Evolutionary conservation across 1,284 basidiomycete genomes (phyloP).

Genomic region (Porogramme epimiltina): DNA sequence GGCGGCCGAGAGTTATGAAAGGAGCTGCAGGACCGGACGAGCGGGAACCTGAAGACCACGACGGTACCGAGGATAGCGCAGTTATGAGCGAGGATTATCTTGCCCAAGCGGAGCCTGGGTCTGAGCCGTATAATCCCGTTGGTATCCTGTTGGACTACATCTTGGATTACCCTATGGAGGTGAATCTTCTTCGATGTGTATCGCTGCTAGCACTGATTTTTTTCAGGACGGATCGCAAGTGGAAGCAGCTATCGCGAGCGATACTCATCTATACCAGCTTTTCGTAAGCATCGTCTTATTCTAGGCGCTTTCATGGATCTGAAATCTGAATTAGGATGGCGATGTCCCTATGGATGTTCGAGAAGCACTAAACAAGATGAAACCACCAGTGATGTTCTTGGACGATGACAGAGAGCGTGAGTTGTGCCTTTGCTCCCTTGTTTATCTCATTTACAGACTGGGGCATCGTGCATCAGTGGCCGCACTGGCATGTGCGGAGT

Average conservation of each 20-base stretch:
- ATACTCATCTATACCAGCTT: constrained; percentile 17
- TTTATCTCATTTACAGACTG: too few relatives aligned
- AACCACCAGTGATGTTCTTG: constrained; percentile 24
- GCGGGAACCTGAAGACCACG: background rate
- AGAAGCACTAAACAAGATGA: constrained; percentile 12
- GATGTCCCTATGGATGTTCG: constrained; percentile 24
- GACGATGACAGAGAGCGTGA: constrained; percentile 22
- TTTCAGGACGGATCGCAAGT: constrained; percentile 13
- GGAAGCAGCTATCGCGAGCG: constrained; percentile 21
- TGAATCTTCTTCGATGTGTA: background rate
- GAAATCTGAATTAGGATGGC: constrained; percentile 4
- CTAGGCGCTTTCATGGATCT: background rate
- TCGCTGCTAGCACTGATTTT: background rate
- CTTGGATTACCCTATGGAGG: constrained; percentile 15
- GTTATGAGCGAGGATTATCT: background rate
- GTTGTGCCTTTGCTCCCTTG: background rate
- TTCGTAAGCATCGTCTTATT: constrained; percentile 12
- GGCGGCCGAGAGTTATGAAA: constrained; percentile 7
- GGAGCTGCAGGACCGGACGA: constrained; percentile 20
- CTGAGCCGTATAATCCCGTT: constrained; percentile 22
- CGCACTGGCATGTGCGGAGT: constrained; percentile 11
- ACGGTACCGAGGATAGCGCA: constrained; percentile 1
- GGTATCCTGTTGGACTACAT: constrained; percentile 23
- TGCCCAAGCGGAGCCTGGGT: background rate
- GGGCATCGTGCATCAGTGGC: constrained; percentile 11